These are phyloP conservation scores for Heterobasidion irregulare DNA, from an alignment of 1,284 basidiomycete genomes.

Conservation along the genomic window DNA sequence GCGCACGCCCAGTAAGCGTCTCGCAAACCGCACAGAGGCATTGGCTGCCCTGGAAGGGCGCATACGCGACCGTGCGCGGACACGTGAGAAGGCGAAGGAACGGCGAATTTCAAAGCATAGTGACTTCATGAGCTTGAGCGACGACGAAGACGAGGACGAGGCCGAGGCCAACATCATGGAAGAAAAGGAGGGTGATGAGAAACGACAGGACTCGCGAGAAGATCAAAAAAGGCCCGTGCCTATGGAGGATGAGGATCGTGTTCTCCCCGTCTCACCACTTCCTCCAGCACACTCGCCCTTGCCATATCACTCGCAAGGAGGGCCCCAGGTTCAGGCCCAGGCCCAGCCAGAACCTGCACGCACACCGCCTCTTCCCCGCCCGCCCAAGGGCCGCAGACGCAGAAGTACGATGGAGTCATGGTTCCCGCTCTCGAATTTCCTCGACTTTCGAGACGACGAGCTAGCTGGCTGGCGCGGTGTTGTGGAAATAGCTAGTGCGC, in stretches of 20 bases:
- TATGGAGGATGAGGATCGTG: constrained; percentile 22
- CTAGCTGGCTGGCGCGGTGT: constrained; percentile 47
- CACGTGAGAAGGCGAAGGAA: neutral
- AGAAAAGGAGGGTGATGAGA: constrained; percentile 14
- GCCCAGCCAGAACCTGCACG: neutral
- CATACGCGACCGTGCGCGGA: constrained; percentile 8
- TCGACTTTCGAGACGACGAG: constrained; percentile 51
- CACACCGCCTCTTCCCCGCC: neutral
- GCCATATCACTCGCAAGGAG: neutral
- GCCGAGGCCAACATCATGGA: constrained; percentile 15
- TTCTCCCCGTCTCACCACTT: constrained; percentile 14
- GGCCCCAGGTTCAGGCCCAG: no score
- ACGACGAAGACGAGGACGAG: constrained; percentile 47
- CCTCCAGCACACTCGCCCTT: neutral
- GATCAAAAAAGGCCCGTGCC: neutral
- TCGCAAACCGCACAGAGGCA: constrained; percentile 36
- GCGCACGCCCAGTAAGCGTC: constrained; percentile 9
- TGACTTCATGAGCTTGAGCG: constrained; percentile 61
- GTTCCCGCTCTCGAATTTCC: constrained; percentile 49
- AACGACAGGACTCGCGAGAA: neutral
- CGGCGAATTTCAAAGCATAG: constrained; percentile 16
- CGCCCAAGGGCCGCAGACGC: constrained; percentile 15
- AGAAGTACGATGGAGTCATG: constrained; percentile 34
- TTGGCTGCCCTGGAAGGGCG: constrained; percentile 59
- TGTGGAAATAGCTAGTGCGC: constrained; percentile 40